phyloP scores from a whole-genome alignment of 2,329 filamentous ascomycete species.

The Claviceps sp. region DNA sequence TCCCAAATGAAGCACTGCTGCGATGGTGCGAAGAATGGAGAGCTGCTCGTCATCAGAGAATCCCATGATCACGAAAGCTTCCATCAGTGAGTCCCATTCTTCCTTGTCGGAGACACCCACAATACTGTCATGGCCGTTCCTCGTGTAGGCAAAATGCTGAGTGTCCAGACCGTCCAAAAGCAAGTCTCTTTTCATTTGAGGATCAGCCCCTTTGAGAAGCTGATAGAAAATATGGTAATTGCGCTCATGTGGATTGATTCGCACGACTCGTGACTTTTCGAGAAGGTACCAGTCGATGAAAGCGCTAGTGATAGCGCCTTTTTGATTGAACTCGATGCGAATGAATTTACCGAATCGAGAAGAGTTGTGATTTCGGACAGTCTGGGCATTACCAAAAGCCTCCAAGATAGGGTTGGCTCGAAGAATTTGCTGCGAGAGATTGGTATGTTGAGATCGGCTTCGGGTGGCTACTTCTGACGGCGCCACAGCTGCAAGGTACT shows the following conservation, averaged over 20 bases:
- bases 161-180: conserved; percentile 62
- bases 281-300: conserved; percentile 98
- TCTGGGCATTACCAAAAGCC: conserved; percentile 96
- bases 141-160: conserved; percentile 84
- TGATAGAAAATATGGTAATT: conserved; percentile 99
- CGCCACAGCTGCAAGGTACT: conserved; percentile 91
- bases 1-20: conserved; percentile 83
- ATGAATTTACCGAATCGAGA: conserved; percentile 99
- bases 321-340: conserved; percentile 81
- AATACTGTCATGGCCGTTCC: conserved; percentile 83
- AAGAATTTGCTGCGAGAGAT: conserved; percentile 89
- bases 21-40: conserved; percentile 74
- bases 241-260: conserved; percentile 72
- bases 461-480: conserved; percentile 61
- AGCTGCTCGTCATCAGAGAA: conserved; percentile 76
- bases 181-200: conserved; percentile 59
- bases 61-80: conserved; percentile 90
- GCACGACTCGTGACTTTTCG: conserved; percentile 95
- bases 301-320: conserved; percentile 83
- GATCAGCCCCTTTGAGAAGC: conserved; percentile 70
- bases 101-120: conserved; percentile 77
- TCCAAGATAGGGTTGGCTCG: conserved; percentile 94
- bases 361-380: conserved; percentile 95
- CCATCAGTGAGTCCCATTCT: conserved; percentile 81
- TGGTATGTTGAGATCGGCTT: conserved; percentile 54